phyloP scores from a whole-genome alignment of 768 basidiomycete genomes.

The Atractiella rhizophila region DNA sequence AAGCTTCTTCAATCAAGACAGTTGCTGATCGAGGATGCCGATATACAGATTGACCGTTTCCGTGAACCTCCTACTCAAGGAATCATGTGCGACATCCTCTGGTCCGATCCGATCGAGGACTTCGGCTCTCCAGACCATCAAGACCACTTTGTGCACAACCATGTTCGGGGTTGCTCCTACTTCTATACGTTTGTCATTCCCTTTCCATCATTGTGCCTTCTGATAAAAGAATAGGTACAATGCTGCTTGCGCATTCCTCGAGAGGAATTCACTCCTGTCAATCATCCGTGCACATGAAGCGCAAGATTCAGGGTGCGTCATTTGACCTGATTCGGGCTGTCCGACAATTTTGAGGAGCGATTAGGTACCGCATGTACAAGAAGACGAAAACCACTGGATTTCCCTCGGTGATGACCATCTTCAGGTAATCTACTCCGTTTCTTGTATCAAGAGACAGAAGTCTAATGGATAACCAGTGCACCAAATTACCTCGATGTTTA shows the following conservation, averaged over 20 bases:
- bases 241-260: slow-evolving; percentile 88
- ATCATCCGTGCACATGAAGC: slow-evolving; percentile 97
- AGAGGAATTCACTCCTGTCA: slow-evolving; percentile 81
- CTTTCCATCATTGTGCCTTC: background rate
- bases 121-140: slow-evolving; percentile 79
- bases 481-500: slow-evolving; percentile 96
- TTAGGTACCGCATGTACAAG: slow-evolving; percentile 60
- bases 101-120: slow-evolving; percentile 95
- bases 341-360: background rate
- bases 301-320: slow-evolving; percentile 74
- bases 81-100: slow-evolving; percentile 93
- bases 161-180: slow-evolving; percentile 87
- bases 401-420: slow-evolving; percentile 99
- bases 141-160: slow-evolving; percentile 82
- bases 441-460: no score
- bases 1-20: background rate
- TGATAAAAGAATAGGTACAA: no score
- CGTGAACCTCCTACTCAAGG: slow-evolving; percentile 92
- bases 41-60: slow-evolving; percentile 69
- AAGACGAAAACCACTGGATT: slow-evolving; percentile 96
- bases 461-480: no score
- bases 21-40: background rate
- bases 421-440: slow-evolving; percentile 81
- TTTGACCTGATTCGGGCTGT: background rate
- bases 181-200: slow-evolving; percentile 58